Conservation (phyloP, 2,329 filamentous ascomycete genomes). For the Kalmusia sp. region DNA sequence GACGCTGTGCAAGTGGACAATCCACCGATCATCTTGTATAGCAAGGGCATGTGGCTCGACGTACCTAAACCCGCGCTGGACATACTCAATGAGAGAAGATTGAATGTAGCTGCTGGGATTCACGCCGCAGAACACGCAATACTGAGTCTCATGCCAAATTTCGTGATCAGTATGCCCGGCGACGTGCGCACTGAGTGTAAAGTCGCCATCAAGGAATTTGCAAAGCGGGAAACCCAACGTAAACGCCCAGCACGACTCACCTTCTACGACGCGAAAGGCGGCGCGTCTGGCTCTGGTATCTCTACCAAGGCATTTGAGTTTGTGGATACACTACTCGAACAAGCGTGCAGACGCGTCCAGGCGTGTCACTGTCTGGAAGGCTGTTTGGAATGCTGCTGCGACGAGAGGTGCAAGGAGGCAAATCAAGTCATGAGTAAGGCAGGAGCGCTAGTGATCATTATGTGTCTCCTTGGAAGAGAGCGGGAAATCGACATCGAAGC, state of each 20-base stretch:
- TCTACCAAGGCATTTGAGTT: slow-evolving; percentile 95
- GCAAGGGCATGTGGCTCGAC: slow-evolving; percentile 95
- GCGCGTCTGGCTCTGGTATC: slow-evolving; percentile 81
- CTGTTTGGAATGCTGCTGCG: slow-evolving; percentile 89
- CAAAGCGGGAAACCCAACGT: slow-evolving; percentile 69
- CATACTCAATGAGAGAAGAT: slow-evolving; percentile 73
- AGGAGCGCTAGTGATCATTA: slow-evolving; percentile 81
- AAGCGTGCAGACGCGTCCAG: slow-evolving; percentile 79
- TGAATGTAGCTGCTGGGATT: slow-evolving; percentile 88
- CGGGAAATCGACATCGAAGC: slow-evolving; percentile 80
- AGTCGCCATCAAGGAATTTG: slow-evolving; percentile 84
- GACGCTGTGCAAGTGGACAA: slow-evolving; percentile 95
- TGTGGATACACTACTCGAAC: slow-evolving; percentile 76
- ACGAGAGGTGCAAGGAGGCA: slow-evolving; percentile 81
- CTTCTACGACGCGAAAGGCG: slow-evolving; percentile 95
- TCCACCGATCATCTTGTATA: slow-evolving; percentile 82
- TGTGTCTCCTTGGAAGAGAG: slow-evolving; percentile 74
- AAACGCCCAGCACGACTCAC: slow-evolving; percentile 89
- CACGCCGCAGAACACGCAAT: slow-evolving; percentile 95
- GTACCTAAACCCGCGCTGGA: slow-evolving; percentile 80
- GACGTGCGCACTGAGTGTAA: slow-evolving; percentile 97
- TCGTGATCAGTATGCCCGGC: slow-evolving; percentile 86
- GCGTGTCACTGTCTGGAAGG: slow-evolving; percentile 79
- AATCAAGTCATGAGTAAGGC: slow-evolving; percentile 96
- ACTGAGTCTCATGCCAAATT: slow-evolving; percentile 85